A percentile compares a stretch with the other conserved stretches of the same genome.
Conservation (phyloP, 352 stramenopile species). For the Pythium guiyangense region DNA sequence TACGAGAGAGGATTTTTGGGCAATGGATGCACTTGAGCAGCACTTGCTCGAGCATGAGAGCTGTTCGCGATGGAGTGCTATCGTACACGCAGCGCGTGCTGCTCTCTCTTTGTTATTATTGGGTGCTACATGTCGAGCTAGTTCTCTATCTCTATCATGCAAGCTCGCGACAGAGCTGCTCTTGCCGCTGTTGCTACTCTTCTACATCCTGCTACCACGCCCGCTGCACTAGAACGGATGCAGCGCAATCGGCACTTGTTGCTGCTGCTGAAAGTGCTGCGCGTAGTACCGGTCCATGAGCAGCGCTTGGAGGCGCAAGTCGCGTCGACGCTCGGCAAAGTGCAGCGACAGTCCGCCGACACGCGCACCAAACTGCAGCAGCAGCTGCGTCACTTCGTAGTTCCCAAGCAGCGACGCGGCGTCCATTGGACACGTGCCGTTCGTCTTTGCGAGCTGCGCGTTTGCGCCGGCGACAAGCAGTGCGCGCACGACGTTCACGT, state of each 20-base stretch:
- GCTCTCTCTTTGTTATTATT: no score
- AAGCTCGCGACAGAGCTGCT: no score
- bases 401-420: conserved; percentile 62
- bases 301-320: conserved; percentile 52
- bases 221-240: conserved; percentile 1
- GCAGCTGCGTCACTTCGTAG: conserved; percentile 44
- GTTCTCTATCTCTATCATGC: no score
- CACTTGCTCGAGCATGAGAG: no score
- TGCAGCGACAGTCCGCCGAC: conserved; percentile 63
- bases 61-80: no score
- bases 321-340: conserved; percentile 65
- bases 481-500: conserved; percentile 42
- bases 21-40: no score
- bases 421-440: conserved; percentile 71
- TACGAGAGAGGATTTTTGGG: no score
- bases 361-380: conserved; percentile 63
- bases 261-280: conserved; percentile 31
- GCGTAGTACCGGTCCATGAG: conserved; percentile 62
- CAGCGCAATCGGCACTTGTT: conserved; percentile 1
- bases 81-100: no score
- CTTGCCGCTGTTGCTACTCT: no score
- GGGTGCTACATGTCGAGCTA: not conserved
- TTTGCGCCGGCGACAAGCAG: conserved; percentile 55
- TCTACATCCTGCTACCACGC: not conserved
- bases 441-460: conserved; percentile 55